Evolutionary conservation across 345 rosid species (phyloP).

Genomic region (Rhodamnia argentea): DNA sequence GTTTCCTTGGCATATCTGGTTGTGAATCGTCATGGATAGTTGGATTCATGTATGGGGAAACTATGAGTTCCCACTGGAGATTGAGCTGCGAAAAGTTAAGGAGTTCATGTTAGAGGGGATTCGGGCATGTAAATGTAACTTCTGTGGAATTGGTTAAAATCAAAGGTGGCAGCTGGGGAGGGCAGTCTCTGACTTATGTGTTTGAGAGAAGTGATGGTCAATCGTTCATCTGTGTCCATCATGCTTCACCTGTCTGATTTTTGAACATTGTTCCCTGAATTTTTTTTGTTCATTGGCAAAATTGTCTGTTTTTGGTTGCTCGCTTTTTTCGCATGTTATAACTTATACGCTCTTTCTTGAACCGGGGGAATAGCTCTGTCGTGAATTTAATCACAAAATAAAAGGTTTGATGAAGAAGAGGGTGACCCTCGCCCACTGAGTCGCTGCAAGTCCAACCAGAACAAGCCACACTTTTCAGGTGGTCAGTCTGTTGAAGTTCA

Average conservation of each 20-base stretch:
- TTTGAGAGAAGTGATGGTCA: conserved; percentile 61
- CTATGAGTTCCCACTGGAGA: conserved; percentile 70
- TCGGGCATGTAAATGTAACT: conserved; percentile 62
- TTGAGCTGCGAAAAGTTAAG: conserved; percentile 51
- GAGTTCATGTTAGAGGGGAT: conserved; percentile 64
- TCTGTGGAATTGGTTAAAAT: conserved; percentile 78
- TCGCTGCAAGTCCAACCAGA: too few species aligned
- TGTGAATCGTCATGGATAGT: conserved; percentile 76
- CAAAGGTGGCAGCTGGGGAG: conserved; percentile 92
- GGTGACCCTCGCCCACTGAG: too few species aligned
- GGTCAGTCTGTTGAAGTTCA: too few species aligned
- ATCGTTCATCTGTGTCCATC: conserved; percentile 79
- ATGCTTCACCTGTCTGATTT: conserved; percentile 74
- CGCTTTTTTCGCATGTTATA: too few species aligned
- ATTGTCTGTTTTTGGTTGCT: too few species aligned
- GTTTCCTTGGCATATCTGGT: conserved; percentile 65
- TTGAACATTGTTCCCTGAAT: conserved; percentile 7
- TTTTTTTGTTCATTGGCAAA: too few species aligned
- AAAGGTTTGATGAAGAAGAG: too few species aligned
- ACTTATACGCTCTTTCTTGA: too few species aligned
- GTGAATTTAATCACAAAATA: too few species aligned
- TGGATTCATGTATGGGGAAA: conserved; percentile 92
- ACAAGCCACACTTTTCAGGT: background rate
- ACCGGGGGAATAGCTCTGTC: too few species aligned
- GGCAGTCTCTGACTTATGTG: conserved; percentile 74